Evolutionary conservation across 805 yeast species (phyloP).

Genomic region (Cyberlindnera americana): DNA sequence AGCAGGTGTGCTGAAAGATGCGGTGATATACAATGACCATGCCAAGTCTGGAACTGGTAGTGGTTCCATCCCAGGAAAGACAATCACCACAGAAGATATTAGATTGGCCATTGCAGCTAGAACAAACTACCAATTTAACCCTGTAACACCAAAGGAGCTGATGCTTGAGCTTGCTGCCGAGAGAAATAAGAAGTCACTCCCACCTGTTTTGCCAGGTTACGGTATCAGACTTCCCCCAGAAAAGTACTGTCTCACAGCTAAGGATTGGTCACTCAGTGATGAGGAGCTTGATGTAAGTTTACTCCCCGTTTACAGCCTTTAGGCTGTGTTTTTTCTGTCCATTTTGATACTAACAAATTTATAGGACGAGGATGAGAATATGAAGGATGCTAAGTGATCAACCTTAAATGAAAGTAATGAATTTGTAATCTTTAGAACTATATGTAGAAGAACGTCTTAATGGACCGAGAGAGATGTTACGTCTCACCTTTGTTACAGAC

Average conservation of each 20-base stretch:
- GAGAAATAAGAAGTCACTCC: conserved; percentile 82
- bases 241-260: conserved; percentile 87
- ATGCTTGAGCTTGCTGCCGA: conserved; percentile 89
- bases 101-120: conserved; percentile 90
- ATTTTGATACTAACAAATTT: conserved; percentile 6
- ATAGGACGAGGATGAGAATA: conserved; percentile 23
- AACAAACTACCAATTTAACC: conserved; percentile 94
- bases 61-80: conserved; percentile 37
- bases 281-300: conserved; percentile 30
- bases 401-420: neutral
- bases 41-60: conserved; percentile 45
- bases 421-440: neutral
- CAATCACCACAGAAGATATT: conserved; percentile 82
- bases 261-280: conserved; percentile 66
- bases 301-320: neutral
- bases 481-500: neutral
- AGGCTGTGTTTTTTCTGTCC: neutral
- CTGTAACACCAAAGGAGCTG: conserved; percentile 91
- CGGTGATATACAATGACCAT: conserved; percentile 84
- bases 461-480: neutral
- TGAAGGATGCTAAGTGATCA: conserved; percentile 18
- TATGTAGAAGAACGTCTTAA: no score
- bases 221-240: conserved; percentile 96
- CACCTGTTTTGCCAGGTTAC: conserved; percentile 87
- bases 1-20: conserved; percentile 81